Percentiles rank a stretch among this genome's conserved stretches.
phyloP scores from a whole-genome alignment of 129 eudicot genomes.

The Lactuca saligna region DNA sequence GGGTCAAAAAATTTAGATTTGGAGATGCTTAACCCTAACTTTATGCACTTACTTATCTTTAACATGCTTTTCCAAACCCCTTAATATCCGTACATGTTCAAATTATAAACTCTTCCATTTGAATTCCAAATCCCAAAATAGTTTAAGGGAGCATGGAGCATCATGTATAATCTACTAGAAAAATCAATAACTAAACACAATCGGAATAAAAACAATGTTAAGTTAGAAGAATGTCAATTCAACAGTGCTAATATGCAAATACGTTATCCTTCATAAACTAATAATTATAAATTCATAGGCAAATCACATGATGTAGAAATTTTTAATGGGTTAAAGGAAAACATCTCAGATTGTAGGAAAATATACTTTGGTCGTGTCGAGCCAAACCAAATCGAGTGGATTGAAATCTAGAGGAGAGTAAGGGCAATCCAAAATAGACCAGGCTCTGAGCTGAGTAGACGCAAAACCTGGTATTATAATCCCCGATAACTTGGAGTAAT shows the following conservation, averaged over 20 bases:
- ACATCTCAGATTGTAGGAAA: neutral
- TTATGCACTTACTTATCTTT: neutral
- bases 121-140: neutral
- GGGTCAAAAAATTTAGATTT: neutral
- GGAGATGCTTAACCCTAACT: neutral
- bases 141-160: slow-evolving; percentile 8
- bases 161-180: neutral
- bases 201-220: neutral
- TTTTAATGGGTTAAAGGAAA: neutral
- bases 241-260: neutral
- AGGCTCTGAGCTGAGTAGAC: slow-evolving; percentile 90
- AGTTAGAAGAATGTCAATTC: neutral
- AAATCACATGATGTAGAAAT: neutral
- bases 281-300: neutral
- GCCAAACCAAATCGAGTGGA: slow-evolving; percentile 99
- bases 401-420: slow-evolving; percentile 95
- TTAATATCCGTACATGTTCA: neutral
- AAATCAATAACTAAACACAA: slow-evolving; percentile 7
- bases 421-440: slow-evolving; percentile 97
- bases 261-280: slow-evolving; percentile 7
- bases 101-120: neutral
- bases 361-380: slow-evolving; percentile 86
- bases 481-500: slow-evolving; percentile 65
- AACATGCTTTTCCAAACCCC: neutral
- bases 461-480: slow-evolving; percentile 96